Evolutionary conservation across 2,329 filamentous ascomycete genomes (phyloP), one percentile per base, ranked within the genome.

Genomic region (Scedosporium boydii): DNA sequence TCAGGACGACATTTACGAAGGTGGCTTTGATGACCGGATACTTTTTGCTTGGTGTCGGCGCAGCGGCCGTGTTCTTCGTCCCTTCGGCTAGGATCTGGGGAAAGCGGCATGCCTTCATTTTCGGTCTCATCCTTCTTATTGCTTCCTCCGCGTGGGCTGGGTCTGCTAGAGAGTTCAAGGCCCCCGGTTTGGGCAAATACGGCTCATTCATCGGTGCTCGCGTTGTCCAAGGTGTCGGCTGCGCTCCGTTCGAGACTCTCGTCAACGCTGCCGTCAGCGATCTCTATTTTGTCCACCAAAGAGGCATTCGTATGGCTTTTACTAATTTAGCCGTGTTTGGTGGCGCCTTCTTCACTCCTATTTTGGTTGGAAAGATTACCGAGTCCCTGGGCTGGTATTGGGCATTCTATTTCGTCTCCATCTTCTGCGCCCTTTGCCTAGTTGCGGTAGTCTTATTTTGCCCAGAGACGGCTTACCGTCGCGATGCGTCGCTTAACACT

Each of bases 211-310:
- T 95, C 4, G 90, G 86, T 75, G 88, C 93, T 12, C 82, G 93
- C 12, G 83, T 96, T 60, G 84, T 96, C 63, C 93, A 97, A 74
- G 93, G 93, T 21, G 82, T 97, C 53, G 92, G 89, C 0, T 81
- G 92, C 18, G 92, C 92, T 7, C 93, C 93, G 0, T 97, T 95
- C 67, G 93, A 98, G 75, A 90, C 90, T 1, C 78, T 97, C 26
- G 88, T 97, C 63, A 96, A 96, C 73, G 91, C 91, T 0, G 88
- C 86, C 58, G 90, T 97, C 6, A 93, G 92, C 48, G 93, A 98
- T 73, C 72, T 98, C 60, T 97, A 93, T 75, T 95, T 87, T 73
- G 91, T 97, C 27, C 93, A 89, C 79, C 80, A 91, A 78, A 83
- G 90, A 60, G 92, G 93, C 38, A 84, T 88, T 67, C 85, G 93